These are phyloP conservation scores for Russula olivacea DNA, from an alignment of 768 basidiomycete species.

Conservation along the genomic window DNA sequence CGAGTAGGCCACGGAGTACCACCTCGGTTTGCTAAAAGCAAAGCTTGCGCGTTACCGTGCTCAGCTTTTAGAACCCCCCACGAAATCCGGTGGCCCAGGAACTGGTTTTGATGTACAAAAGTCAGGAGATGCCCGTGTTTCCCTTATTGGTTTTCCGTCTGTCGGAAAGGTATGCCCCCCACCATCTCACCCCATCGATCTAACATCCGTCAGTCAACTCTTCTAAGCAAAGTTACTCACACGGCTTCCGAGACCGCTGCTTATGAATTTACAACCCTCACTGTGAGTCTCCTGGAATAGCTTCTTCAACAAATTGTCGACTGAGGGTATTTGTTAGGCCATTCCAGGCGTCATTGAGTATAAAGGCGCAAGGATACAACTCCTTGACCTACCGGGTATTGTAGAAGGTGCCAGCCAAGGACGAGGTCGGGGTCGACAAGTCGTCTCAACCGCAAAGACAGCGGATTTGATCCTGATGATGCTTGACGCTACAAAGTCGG, in stretches of 20 bases:
- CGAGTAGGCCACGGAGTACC: conserved; percentile 83
- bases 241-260: conserved; percentile 86
- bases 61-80: conserved; percentile 85
- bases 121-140: conserved; percentile 84
- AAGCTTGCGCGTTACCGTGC: conserved; percentile 93
- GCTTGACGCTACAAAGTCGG: conserved; percentile 89
- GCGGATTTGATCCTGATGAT: conserved; percentile 86
- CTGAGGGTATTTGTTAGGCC: conserved; percentile 43
- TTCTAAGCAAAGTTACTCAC: conserved; percentile 86
- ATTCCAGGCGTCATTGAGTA: conserved; percentile 98
- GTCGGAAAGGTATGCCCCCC: conserved; percentile 65
- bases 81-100: conserved; percentile 75
- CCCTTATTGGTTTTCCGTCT: conserved; percentile 92
- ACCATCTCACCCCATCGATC: conserved; percentile 4
- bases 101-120: conserved; percentile 87
- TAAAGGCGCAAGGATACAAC: conserved; percentile 88
- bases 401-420: conserved; percentile 91
- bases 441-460: conserved; percentile 64
- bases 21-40: conserved; percentile 88
- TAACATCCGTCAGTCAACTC: conserved; percentile 59
- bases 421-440: conserved; percentile 90
- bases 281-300: conserved; percentile 39
- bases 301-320: background rate
- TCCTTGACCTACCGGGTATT: conserved; percentile 93
- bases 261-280: conserved; percentile 93